These are phyloP conservation scores for Papilionanthe hybrid DNA, from an alignment of 116 monocot genomes.

Conservation along the genomic window DNA sequence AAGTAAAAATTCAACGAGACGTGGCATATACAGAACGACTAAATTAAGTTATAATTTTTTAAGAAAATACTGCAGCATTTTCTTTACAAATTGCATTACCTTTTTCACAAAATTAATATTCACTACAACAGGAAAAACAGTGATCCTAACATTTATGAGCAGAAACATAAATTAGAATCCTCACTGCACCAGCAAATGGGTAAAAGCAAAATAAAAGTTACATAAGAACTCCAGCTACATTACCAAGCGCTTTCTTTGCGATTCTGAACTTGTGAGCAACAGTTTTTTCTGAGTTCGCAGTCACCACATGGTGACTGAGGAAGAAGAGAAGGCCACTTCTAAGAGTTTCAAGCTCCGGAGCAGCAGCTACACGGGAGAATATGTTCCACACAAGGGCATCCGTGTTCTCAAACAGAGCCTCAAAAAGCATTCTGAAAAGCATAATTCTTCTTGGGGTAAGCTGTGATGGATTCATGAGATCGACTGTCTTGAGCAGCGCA, in stretches of 20 bases:
- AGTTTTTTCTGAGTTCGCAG: constrained; percentile 9
- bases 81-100: too few species aligned
- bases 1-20: too few species aligned
- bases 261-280: constrained; percentile 48
- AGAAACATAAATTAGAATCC: too few species aligned
- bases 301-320: constrained; percentile 57
- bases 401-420: constrained; percentile 42
- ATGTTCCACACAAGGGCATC: constrained; percentile 69
- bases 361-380: constrained; percentile 58
- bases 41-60: too few species aligned
- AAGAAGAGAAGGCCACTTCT: constrained; percentile 54
- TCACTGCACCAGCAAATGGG: not conserved
- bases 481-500: constrained; percentile 52
- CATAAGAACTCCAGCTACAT: constrained; percentile 73
- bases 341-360: constrained; percentile 62
- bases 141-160: too few species aligned
- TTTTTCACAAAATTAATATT: too few species aligned
- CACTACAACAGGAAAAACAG: too few species aligned
- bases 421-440: constrained; percentile 81
- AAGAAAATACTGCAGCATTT: too few species aligned
- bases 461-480: constrained; percentile 40
- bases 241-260: constrained; percentile 69
- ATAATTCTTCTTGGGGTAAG: constrained; percentile 57
- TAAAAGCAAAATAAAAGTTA: constrained; percentile 13
- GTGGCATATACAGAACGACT: too few species aligned